Evolutionary conservation across 2,329 filamentous ascomycete species (phyloP).

Genomic region (Periconia digitata): DNA sequence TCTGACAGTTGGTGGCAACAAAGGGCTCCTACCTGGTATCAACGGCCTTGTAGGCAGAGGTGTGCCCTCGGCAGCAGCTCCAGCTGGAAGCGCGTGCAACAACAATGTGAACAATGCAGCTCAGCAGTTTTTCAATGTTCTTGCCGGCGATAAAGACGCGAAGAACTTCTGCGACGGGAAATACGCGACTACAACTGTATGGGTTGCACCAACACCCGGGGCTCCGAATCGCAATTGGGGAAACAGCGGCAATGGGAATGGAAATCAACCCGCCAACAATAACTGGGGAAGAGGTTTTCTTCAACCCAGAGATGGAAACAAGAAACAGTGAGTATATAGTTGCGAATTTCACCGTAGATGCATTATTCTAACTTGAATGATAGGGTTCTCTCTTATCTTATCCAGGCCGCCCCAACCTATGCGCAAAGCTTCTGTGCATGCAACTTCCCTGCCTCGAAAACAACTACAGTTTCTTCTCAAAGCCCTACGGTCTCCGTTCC

Average conservation of each 20-base stretch:
- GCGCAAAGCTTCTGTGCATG: background rate
- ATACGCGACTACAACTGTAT: background rate
- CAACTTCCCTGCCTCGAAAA: background rate
- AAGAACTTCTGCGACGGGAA: background rate
- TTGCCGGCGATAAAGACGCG: background rate
- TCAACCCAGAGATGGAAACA: too few species aligned
- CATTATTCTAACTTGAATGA: background rate
- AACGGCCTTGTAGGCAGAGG: too few species aligned
- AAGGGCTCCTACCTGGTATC: too few species aligned
- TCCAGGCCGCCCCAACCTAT: background rate
- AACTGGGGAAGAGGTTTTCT: too few species aligned
- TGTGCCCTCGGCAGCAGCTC: background rate
- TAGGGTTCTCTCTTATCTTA: background rate
- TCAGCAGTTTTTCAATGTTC: background rate
- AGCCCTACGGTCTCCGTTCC: too few species aligned
- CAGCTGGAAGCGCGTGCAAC: background rate
- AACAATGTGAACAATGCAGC: background rate
- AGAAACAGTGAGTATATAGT: too few species aligned
- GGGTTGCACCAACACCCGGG: background rate
- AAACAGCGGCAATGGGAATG: background rate
- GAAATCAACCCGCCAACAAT: too few species aligned
- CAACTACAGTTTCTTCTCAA: background rate
- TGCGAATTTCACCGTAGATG: too few species aligned
- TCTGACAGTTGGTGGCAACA: too few species aligned
- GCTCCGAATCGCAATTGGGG: background rate